Base-by-base conservation (phyloP, 2,329 filamentous ascomycete genomes). In the Cytospora mali region DNA sequence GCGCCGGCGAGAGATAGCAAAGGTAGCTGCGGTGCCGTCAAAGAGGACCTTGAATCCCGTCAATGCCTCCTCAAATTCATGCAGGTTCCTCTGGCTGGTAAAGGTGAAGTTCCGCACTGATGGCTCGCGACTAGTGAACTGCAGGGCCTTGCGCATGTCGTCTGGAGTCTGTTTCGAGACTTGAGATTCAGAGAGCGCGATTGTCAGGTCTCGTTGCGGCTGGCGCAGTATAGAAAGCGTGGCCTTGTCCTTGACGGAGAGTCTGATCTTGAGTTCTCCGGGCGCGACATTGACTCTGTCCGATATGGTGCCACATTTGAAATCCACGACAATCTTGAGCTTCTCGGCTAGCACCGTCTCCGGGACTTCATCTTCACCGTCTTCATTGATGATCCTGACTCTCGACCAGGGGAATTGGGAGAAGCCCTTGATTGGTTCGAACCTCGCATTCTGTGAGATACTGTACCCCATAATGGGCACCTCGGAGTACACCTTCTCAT, bases 201-300 rank as follows among this genome's bases (percentile, higher is more conserved):
- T 80, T 0, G 90, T 92, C 74, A 94, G 79, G 71, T 96, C 92
- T 62, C 85, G 80, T 74, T 96, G 93, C 2, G 88, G 84, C 63
- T 89, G 86, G 46, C 93, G 88, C 61, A 90, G 79, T 42, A 94
- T 75, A 66, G 86, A 85, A 54, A 95, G 76, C 16, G 86, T 79
- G 55, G 85, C 86, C 25, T 81, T 81, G 58, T 86, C 83, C 61
- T 81, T 80, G 33, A 89, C 83, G 67, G 89, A 86, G 35, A 92
- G 78, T 31, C 85, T 81, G 55, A 93, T 73, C 69, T 86, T 85
- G 68, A 92, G 73, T 74, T 92, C 89, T n/a, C 90, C 90, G 13
- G 88, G 88, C 2, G 83, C 88, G 69, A 96, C 81, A 68, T 96
- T 96, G 71, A 97, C 81, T 42, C 93, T 86, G 75, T 97, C 93